A percentile compares a stretch with the other conserved stretches of the same genome.
These are phyloP conservation scores for Fusarium decemcellulare DNA, from an alignment of 2,329 filamentous ascomycete genomes.

Conservation along the genomic window DNA sequence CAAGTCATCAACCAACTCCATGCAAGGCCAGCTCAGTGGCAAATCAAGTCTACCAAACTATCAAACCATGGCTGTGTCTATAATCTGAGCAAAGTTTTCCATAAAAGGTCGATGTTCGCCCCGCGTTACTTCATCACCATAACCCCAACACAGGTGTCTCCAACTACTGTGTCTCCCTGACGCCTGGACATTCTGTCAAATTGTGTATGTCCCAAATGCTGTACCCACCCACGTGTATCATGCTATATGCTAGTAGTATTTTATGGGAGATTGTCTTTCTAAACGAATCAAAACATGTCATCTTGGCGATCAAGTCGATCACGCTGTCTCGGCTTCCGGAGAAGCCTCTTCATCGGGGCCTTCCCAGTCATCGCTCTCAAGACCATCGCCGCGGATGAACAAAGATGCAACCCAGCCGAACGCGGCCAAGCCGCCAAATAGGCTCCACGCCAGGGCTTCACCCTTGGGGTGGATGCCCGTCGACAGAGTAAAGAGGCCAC, in stretches of 20 bases:
- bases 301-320: not conserved
- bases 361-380: conserved; percentile 72
- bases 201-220: conserved; percentile 10
- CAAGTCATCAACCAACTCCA: not conserved
- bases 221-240: not conserved
- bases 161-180: not conserved
- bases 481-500: conserved; percentile 86
- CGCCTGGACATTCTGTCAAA: conserved; percentile 10
- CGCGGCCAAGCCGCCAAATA: conserved; percentile 88
- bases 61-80: conserved; percentile 4
- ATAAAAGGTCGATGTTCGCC: not conserved
- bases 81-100: not conserved
- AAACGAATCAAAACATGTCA: not conserved
- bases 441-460: conserved; percentile 86
- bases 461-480: conserved; percentile 83
- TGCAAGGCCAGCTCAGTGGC: not conserved
- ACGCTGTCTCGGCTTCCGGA: conserved; percentile 20
- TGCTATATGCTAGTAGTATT: conserved; percentile 11
- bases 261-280: conserved; percentile 11
- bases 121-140: conserved; percentile 13
- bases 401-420: conserved; percentile 85
- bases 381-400: conserved; percentile 76
- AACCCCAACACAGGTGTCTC: conserved; percentile 3
- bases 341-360: conserved; percentile 46
- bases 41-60: not conserved